These are phyloP conservation scores for Tulasnella calospora DNA, from an alignment of 768 basidiomycete species.

Conservation along the genomic window DNA sequence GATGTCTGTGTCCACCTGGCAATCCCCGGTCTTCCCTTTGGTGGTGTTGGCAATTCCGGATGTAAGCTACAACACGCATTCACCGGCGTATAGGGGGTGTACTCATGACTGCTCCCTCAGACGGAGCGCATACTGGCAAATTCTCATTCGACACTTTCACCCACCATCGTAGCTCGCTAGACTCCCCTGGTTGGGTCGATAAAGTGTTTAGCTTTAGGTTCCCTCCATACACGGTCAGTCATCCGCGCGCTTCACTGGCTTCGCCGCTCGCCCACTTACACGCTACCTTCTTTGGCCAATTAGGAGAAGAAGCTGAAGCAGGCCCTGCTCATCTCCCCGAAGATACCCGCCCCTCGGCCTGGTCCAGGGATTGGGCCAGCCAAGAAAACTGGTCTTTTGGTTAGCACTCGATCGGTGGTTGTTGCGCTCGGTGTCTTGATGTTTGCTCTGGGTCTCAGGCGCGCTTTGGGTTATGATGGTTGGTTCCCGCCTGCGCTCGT, in stretches of 20 bases:
- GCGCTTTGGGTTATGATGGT: background rate
- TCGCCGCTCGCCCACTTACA: background rate
- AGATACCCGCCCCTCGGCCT: slow-evolving; percentile 9
- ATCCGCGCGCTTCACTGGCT: background rate
- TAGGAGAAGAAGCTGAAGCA: background rate
- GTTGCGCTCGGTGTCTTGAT: background rate
- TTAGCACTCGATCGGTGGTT: background rate
- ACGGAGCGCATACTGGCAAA: slow-evolving; percentile 67
- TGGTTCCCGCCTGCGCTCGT: background rate
- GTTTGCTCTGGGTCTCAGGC: background rate
- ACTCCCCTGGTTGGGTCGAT: slow-evolving; percentile 44
- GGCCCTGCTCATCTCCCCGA: background rate
- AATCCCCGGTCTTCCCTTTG: slow-evolving; percentile 67
- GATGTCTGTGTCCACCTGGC: slow-evolving; percentile 56
- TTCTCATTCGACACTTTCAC: slow-evolving; percentile 74
- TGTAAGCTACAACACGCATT: slow-evolving; percentile 44
- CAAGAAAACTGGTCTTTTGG: background rate
- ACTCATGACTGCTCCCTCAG: background rate
- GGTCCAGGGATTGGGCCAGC: slow-evolving; percentile 5
- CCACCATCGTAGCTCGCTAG: slow-evolving; percentile 56
- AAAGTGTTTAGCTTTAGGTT: slow-evolving; percentile 36
- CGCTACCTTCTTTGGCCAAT: background rate
- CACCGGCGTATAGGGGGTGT: background rate
- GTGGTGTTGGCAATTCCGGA: slow-evolving; percentile 68
- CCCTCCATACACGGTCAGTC: slow-evolving; percentile 40